These are phyloP conservation scores for Camelina neglecta DNA, from an alignment of 345 rosid species.

Conservation along the genomic window DNA sequence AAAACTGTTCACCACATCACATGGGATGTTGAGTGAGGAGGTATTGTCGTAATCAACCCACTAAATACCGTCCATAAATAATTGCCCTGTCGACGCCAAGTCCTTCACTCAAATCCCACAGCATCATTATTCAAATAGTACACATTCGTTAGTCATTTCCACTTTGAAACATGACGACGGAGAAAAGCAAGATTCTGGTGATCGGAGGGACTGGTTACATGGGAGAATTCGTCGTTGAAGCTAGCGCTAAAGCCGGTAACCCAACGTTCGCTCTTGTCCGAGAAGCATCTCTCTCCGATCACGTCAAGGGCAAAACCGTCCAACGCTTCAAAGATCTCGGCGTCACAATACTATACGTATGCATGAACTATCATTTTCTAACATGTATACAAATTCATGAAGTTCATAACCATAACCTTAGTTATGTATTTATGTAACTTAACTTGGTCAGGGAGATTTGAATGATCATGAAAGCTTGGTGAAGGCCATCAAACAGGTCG, in stretches of 20 bases:
- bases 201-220: conserved; percentile 49
- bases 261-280: conserved; percentile 46
- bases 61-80: too few relatives aligned
- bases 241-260: conserved; percentile 38
- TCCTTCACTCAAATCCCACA: not conserved
- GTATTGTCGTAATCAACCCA: too few relatives aligned
- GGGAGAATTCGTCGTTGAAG: conserved; percentile 42
- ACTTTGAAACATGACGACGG: not conserved
- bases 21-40: too few relatives aligned
- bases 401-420: not conserved
- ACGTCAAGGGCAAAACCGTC: conserved; percentile 36
- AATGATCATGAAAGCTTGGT: conserved; percentile 44
- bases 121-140: not conserved
- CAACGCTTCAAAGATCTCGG: conserved; percentile 40
- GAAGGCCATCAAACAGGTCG: conserved; percentile 45
- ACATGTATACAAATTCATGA: not conserved
- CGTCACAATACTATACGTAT: conserved; percentile 31
- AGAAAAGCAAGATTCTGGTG: conserved; percentile 41
- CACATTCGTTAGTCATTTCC: not conserved
- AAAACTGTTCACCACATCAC: too few relatives aligned
- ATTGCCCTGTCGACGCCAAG: too few relatives aligned
- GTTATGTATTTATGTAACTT: not conserved
- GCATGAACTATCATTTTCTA: not conserved
- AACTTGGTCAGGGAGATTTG: conserved; percentile 42
- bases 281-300: conserved; percentile 37